These are phyloP conservation scores for Puccinia coronata DNA, from an alignment of 1,284 basidiomycete genomes.

Conservation along the genomic window DNA sequence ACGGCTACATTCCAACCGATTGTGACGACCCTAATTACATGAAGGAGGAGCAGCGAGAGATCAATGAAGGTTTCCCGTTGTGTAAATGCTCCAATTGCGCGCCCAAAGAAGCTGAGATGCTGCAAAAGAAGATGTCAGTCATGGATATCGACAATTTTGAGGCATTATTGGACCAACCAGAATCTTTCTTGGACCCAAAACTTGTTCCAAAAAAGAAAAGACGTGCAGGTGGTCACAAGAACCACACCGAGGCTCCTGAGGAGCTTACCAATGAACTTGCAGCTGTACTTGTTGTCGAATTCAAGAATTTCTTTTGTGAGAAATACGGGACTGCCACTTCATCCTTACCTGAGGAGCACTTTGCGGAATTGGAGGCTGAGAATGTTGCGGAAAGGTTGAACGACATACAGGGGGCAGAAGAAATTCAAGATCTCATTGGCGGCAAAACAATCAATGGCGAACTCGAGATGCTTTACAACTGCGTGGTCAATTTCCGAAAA, in stretches of 20 bases:
- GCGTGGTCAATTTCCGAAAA: neutral
- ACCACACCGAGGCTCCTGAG: neutral
- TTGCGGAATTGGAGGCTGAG: neutral
- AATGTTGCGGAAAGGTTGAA: neutral
- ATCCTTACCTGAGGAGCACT: neutral
- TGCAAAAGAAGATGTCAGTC: neutral
- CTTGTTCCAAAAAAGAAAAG: neutral
- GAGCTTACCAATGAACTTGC: too few species aligned
- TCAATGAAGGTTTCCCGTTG: neutral
- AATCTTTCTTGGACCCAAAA: too few species aligned
- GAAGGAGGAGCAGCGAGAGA: neutral
- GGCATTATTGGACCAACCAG: neutral
- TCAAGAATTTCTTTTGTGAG: neutral
- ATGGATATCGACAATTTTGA: neutral
- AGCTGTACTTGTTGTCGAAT: too few species aligned
- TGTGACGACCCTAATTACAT: neutral
- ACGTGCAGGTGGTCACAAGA: too few species aligned
- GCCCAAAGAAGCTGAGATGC: neutral
- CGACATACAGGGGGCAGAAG: too few species aligned
- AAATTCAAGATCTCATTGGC: neutral
- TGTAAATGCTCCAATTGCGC: slow-evolving; percentile 11
- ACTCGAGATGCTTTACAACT: neutral
- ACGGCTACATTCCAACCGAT: neutral
- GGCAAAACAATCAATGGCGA: neutral
- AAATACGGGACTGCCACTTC: neutral